Percentiles rank a stretch among this genome's conserved stretches.
Evolutionary conservation across 768 basidiomycete species (phyloP).

Genomic region (Mycena vulgaris): DNA sequence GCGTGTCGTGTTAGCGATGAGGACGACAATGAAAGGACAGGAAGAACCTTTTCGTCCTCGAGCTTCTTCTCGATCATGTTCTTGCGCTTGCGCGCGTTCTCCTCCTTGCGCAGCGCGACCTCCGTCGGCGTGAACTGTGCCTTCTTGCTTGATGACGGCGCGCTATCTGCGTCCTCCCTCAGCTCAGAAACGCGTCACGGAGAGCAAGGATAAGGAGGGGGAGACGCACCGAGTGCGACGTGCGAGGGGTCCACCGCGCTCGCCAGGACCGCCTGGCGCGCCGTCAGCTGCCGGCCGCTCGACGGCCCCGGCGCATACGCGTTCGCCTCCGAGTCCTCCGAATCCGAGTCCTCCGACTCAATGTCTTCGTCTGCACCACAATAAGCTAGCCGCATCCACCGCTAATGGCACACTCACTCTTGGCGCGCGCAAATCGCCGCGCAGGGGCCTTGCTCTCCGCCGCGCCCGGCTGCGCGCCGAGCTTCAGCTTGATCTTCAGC

Average conservation of each 20-base stretch:
- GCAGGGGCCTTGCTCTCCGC: neutral
- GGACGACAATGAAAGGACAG: neutral
- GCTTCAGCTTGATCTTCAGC: constrained; percentile 37
- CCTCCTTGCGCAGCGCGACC: constrained; percentile 69
- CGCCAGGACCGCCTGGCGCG: constrained; percentile 65
- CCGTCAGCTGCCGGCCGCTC: constrained; percentile 47
- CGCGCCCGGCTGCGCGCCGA: constrained; percentile 23
- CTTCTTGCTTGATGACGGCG: constrained; percentile 52
- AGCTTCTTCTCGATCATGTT: constrained; percentile 72
- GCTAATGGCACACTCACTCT: neutral
- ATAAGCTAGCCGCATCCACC: neutral
- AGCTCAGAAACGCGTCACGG: neutral
- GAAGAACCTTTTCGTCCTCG: constrained; percentile 69
- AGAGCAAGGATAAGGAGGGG: no score
- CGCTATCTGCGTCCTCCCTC: neutral
- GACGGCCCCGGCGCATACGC: constrained; percentile 31
- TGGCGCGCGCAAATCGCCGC: constrained; percentile 17
- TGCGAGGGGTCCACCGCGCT: constrained; percentile 62
- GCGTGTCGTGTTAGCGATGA: neutral
- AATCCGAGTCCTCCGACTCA: constrained; percentile 52
- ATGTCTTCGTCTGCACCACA: constrained; percentile 51
- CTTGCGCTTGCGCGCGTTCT: constrained; percentile 72
- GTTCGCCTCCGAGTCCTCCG: constrained; percentile 46
- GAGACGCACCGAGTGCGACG: constrained; percentile 61
- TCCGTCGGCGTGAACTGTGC: constrained; percentile 68